phyloP scores from a whole-genome alignment of 768 basidiomycete species.

The Pisolithus marmoratus region DNA sequence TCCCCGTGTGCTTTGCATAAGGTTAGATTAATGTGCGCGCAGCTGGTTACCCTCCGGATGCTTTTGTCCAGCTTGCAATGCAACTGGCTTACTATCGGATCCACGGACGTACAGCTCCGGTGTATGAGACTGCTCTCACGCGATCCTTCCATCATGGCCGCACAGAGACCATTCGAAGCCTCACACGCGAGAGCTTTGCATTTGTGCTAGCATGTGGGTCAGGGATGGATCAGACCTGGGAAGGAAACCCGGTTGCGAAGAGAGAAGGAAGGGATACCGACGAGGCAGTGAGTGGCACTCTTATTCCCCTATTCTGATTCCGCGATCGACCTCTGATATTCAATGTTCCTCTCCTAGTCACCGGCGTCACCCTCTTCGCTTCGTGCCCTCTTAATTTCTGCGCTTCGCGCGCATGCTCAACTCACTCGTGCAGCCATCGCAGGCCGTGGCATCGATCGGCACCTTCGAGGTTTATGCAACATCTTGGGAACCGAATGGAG shows the following conservation, averaged over 20 bases:
- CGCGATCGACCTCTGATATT: slow-evolving; percentile 1
- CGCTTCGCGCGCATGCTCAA: slow-evolving; percentile 62
- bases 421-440: slow-evolving; percentile 74
- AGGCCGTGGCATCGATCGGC: slow-evolving; percentile 84
- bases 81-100: slow-evolving; percentile 89
- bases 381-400: slow-evolving; percentile 53
- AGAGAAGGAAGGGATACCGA: background rate
- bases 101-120: slow-evolving; percentile 73
- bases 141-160: slow-evolving; percentile 82
- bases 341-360: slow-evolving; percentile 3
- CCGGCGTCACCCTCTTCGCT: slow-evolving; percentile 20
- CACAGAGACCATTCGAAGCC: slow-evolving; percentile 82
- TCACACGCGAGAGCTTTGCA: slow-evolving; percentile 64
- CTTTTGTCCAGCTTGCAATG: slow-evolving; percentile 85
- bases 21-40: background rate
- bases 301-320: slow-evolving; percentile 22
- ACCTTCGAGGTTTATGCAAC: slow-evolving; percentile 78
- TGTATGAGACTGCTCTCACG: slow-evolving; percentile 90
- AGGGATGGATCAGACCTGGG: slow-evolving; percentile 10
- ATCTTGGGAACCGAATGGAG: slow-evolving; percentile 41
- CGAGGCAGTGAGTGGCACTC: background rate
- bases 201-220: slow-evolving; percentile 34
- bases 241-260: background rate
- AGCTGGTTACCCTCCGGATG: slow-evolving; percentile 67
- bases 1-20: slow-evolving; percentile 4